phyloP scores from a whole-genome alignment of 1,139 yeast species.

The Kodamaea suecica region DNA sequence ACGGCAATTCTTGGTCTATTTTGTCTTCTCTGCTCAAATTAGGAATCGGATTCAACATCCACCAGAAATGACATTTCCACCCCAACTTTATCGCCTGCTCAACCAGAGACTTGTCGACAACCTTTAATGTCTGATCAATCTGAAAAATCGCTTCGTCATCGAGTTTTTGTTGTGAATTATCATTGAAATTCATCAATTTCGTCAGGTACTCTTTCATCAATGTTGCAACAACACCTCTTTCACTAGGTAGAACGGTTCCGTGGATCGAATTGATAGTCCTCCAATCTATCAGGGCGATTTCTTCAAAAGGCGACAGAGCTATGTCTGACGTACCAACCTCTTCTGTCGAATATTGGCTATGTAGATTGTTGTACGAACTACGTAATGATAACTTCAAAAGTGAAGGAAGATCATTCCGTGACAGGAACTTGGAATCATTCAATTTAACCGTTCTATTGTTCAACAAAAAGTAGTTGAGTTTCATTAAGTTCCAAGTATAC shows the following conservation, averaged over 20 bases:
- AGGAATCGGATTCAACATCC: conserved; percentile 9
- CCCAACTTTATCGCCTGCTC: conserved; percentile 20
- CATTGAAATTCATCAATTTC: conserved; percentile 18
- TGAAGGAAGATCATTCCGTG: neutral
- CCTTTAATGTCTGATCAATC: conserved; percentile 20
- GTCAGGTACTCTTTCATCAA: conserved; percentile 21
- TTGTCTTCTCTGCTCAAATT: neutral
- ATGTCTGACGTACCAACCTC: no score
- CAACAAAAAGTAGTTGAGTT: conserved; percentile 21
- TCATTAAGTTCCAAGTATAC: conserved; percentile 32
- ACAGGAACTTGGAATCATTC: neutral
- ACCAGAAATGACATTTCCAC: conserved; percentile 18
- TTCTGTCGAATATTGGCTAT: neutral
- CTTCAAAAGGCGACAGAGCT: conserved; percentile 1
- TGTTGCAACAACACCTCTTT: conserved; percentile 21
- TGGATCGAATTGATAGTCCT: conserved; percentile 9
- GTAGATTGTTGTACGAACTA: conserved; percentile 2
- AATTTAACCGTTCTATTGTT: conserved; percentile 5
- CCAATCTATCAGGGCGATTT: conserved; percentile 7
- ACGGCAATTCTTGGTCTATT: no score
- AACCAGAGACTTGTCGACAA: conserved; percentile 24
- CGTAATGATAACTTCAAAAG: conserved; percentile 7
- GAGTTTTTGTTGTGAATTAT: conserved; percentile 1
- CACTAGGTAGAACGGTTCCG: conserved; percentile 24
- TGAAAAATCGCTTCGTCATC: conserved; percentile 16